These are phyloP conservation scores for Colletotrichum somersetense DNA, from an alignment of 2,329 filamentous ascomycete genomes.

Conservation along the genomic window DNA sequence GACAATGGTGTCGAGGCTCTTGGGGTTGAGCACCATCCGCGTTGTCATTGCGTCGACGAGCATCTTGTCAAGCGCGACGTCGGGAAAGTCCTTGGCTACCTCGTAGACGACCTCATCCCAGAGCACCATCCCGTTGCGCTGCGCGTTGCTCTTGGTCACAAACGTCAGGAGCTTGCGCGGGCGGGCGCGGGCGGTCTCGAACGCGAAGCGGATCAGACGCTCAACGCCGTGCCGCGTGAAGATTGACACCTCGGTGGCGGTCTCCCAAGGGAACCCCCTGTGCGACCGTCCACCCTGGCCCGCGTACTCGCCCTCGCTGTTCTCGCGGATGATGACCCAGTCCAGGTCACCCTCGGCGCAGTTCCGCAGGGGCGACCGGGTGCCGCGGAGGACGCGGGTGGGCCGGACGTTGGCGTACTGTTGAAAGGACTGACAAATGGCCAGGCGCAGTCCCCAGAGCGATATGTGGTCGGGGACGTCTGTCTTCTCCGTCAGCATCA, in stretches of 20 bases:
- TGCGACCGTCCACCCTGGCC: conserved; percentile 73
- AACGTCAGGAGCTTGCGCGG: conserved; percentile 70
- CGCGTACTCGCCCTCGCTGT: conserved; percentile 74
- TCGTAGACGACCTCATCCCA: conserved; percentile 72
- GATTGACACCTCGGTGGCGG: conserved; percentile 72
- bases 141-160: conserved; percentile 75
- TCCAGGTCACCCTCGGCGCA: conserved; percentile 66
- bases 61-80: conserved; percentile 73
- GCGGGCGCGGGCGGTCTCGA: conserved; percentile 65
- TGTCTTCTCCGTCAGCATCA: conserved; percentile 41
- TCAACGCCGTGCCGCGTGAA: conserved; percentile 72
- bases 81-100: conserved; percentile 69
- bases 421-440: conserved; percentile 73
- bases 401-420: conserved; percentile 77
- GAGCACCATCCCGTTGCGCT: conserved; percentile 75
- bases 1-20: conserved; percentile 71
- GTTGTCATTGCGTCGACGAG: conserved; percentile 66
- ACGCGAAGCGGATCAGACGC: conserved; percentile 73
- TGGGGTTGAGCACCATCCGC: conserved; percentile 70
- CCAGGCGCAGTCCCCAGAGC: conserved; percentile 73
- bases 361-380: conserved; percentile 65
- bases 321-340: conserved; percentile 76
- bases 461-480: conserved; percentile 76
- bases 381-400: conserved; percentile 69
- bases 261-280: conserved; percentile 67